A percentile compares a stretch with the other conserved stretches of the same genome.
Evolutionary conservation across 768 basidiomycete genomes (phyloP).

Genomic region (Exidia glandulosa): DNA sequence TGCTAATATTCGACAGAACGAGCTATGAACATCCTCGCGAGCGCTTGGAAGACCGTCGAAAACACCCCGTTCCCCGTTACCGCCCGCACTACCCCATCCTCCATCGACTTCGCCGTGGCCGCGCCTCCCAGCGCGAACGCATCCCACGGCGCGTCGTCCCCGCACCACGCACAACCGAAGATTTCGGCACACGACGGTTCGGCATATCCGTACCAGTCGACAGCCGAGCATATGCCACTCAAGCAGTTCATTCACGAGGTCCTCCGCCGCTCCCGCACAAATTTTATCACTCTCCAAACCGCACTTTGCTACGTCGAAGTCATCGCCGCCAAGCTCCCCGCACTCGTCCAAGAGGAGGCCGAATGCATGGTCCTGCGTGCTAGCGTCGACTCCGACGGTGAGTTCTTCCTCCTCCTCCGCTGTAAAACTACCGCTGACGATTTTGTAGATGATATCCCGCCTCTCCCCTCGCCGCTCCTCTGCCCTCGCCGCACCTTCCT

Average conservation of each 20-base stretch:
- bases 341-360: constrained; percentile 43
- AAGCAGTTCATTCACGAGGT: constrained; percentile 82
- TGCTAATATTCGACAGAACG: not conserved
- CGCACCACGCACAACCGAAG: not conserved
- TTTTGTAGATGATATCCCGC: constrained; percentile 15
- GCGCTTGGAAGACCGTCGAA: not conserved
- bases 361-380: constrained; percentile 32
- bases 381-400: constrained; percentile 30
- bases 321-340: constrained; percentile 59
- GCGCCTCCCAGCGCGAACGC: not conserved
- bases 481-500: constrained; percentile 86
- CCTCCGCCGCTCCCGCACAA: constrained; percentile 74
- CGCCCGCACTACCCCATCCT: not conserved
- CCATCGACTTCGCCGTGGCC: not conserved
- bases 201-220: not conserved
- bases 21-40: not conserved
- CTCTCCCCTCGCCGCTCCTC: constrained; percentile 67
- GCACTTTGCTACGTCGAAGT: constrained; percentile 84
- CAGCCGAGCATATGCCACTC: constrained; percentile 29
- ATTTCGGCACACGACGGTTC: not conserved
- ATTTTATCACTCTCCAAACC: constrained; percentile 73
- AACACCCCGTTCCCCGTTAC: not conserved
- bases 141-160: not conserved
- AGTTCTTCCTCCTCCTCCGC: constrained; percentile 9
- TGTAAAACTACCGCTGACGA: not conserved